Conservation (phyloP, 78 protist genomes). For the Polysphondylium violaceum region DNA sequence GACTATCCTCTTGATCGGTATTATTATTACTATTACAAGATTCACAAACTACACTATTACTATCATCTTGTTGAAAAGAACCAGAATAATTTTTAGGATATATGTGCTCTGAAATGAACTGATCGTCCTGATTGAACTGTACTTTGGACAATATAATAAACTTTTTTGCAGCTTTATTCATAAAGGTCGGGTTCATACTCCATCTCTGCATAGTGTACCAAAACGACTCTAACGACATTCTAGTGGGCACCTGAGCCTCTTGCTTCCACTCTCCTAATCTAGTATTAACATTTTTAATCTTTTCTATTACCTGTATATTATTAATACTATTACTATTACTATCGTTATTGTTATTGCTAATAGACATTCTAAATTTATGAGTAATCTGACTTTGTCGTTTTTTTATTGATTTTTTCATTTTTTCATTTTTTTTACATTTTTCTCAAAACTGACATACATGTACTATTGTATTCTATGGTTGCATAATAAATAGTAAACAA, state of each 20-base stretch:
- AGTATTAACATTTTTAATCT: background rate
- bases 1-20: background rate
- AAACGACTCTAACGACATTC: slow-evolving; percentile 34
- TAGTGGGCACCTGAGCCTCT: slow-evolving; percentile 9
- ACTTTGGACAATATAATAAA: slow-evolving; percentile 28
- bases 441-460: no score
- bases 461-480: no score
- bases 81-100: slow-evolving; percentile 29
- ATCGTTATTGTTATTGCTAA: no score
- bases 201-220: slow-evolving; percentile 74
- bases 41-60: background rate
- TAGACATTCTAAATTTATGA: no score
- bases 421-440: no score
- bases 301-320: no score
- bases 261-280: slow-evolving; percentile 16
- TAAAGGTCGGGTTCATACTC: slow-evolving; percentile 42
- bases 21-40: background rate
- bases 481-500: no score
- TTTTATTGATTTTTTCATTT: no score
- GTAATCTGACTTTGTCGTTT: no score
- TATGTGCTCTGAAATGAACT: background rate
- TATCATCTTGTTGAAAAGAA: background rate
- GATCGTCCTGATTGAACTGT: background rate
- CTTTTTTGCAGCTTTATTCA: slow-evolving; percentile 28
- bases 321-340: no score